A percentile compares a stretch with the other conserved stretches of the same genome.
Conservation (phyloP, 352 stramenopile species). For the Aphanomyces cochlioides region DNA sequence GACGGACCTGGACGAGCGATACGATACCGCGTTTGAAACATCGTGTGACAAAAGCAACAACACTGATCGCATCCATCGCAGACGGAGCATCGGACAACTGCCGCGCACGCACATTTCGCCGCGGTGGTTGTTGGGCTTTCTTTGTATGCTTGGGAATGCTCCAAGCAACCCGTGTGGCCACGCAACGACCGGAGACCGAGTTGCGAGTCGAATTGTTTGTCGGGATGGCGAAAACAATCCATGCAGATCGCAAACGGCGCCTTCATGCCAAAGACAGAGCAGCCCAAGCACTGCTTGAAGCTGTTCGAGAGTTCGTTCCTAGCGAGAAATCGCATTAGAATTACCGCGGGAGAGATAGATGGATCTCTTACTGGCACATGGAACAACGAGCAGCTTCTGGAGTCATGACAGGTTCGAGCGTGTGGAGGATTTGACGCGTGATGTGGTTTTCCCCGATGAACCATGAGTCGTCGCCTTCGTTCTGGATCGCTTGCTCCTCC, state of each 20-base stretch:
- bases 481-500: conserved; percentile 18
- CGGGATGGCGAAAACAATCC: conserved; percentile 33
- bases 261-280: conserved; percentile 46
- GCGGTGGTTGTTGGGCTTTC: conserved; percentile 47
- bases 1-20: conserved; percentile 56
- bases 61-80: conserved; percentile 79
- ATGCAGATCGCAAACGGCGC: conserved; percentile 21
- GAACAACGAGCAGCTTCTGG: not conserved
- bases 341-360: not conserved
- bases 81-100: conserved; percentile 53
- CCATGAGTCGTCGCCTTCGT: conserved; percentile 26
- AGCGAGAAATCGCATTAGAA: conserved; percentile 32
- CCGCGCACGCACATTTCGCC: conserved; percentile 67
- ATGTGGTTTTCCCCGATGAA: conserved; percentile 12
- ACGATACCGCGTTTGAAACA: conserved; percentile 84
- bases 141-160: conserved; percentile 59
- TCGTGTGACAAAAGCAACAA: conserved; percentile 76
- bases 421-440: conserved; percentile 4
- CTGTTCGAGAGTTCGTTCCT: conserved; percentile 74
- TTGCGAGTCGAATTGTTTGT: conserved; percentile 50
- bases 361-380: conserved; percentile 16
- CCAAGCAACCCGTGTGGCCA: conserved; percentile 64
- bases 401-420: not conserved
- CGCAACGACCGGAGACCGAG: conserved; percentile 64
- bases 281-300: conserved; percentile 83